Evolutionary conservation across 495 filamentous ascomycete species (phyloP), one percentile per base, ranked within the genome.

Genomic region (Aspergillus coremiiformis): DNA sequence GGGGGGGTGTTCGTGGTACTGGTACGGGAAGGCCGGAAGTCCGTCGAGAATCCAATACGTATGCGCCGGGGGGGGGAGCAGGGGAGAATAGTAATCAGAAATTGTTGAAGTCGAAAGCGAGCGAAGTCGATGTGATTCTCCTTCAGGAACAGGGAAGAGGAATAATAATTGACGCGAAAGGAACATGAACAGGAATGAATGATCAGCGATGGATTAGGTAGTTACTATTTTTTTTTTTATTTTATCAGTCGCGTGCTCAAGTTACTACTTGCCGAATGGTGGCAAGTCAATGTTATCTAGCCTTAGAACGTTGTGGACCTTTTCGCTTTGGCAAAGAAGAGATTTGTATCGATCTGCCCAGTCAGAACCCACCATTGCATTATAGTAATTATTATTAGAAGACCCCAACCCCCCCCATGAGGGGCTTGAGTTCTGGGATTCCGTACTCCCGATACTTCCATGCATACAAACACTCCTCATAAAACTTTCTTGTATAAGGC

Each of bases 171-270:
- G n/a, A 15, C n/a, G 15, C 17, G 12, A n/a, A 37, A n/a, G 14
- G 5, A 37, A 37, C n/a, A 37, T 5, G 33, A n/a, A 19, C 15
- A 7, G 5, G 44, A 46, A 20, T 22, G 17, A 21, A n/a, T 9
- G 48, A 51, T 51, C 48, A 33, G 37, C 48, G 20, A 33, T 23
- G 35, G 47, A 50, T n/a, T 20, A 23, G 19, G 20, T 14, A 35
- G 39, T 20, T 11, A 21, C 24, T 22, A 7, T 35, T 24, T 14
- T 20, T n/a, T 10, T 10, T 27, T 41, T 15, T 7, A 41, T 41
- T 2, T 41, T 17, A 21, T 15, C 15, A 41, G 48, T 51, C 48
- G 48, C 48, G 48, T 51, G 48, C 48, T 51, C 48, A 39, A n/a
- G n/a, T n/a, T n/a, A n/a, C 43, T 43, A 22, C 24, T 19, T 39